Evolutionary conservation across 306 rosid genomes (phyloP), one percentile per base, ranked within the genome.

Genomic region (Prunus salicina): DNA sequence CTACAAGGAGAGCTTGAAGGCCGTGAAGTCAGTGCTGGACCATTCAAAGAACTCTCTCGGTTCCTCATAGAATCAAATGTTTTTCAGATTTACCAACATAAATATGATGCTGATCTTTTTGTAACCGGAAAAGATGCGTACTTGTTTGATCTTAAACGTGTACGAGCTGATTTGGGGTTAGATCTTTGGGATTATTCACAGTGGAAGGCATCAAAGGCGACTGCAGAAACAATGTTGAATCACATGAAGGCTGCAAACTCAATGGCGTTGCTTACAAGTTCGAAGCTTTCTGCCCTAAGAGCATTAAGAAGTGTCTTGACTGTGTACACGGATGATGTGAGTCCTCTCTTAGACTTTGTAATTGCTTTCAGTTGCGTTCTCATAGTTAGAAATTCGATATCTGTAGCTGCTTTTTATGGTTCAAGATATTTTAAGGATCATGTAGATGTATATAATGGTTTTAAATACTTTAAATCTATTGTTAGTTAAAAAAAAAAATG

Each of bases 1-100:
- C 81, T 95, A 49, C 90, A 95, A 87, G 98, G 97, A 79, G 96
- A 92, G 88, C 84, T 95, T 69, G 97, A 95, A 88, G 97, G 98
- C 80, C 91, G 97, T 70, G 80, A 85, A 84, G 88, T 95, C 76
- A 82, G 86, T 73, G 51, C 81, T 52, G 98, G 96, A 71, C 91
- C 97, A 51, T 92, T 92, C 81, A 95, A 88, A 82, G 97, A 90
- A 79, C 89, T 95, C 77, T 84, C 84, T 71, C 89, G 78, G 77
- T 88, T 69, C 82, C 86, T 95, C 55, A 80, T 80, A 50, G 92
- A 90, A 67, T 88, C 92, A 74, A 81, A 79, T 67, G 69, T 87
- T 67, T 82, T 92, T 70, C 88, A 75, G 67, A 68, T 77, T 63
- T 86, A 89, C 79, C 91, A 83, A 74, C 85, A 62, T 64, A 88